Evolutionary conservation across 805 yeast species (phyloP), one percentile per base, ranked within the genome.

Genomic region (Saturnispora ahearnii): DNA sequence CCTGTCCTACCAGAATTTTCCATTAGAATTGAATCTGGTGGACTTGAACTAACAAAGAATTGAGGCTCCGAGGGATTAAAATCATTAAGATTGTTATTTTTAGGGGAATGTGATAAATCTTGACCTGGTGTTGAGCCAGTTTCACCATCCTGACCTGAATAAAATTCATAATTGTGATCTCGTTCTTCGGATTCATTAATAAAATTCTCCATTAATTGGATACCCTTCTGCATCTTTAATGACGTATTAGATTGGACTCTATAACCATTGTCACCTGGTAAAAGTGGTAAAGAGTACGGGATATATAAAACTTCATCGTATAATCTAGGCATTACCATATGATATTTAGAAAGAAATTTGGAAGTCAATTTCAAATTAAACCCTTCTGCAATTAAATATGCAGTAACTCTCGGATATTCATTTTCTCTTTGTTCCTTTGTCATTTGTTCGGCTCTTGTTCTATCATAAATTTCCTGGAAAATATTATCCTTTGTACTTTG

Each of bases 31-130:
- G 59, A 68, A 57, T 63, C 63, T 3, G 67, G 53, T 5, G 68
- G 67, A 51, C 68, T 65, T n/a, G 52, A 42, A 33, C 63, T 59
- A 5, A 90, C 83, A 66, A 89, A 89, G 60, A 77, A 87, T 60
- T 89, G 96, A 0, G 97, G 97, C 61, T 89, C 97, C 13, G 89
- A 80, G 0, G 97, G 96, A 63, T 89, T 88, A 63, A 87, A 87
- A n/a, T 82, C 81, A 46, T 67, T 62, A 15, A 29, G 24, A 43
- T 55, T 61, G 28, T 68, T 36, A 26, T 41, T 41, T 12, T 50
- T 49, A 12, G 53, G 48, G 3, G 49, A 44, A 12, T 40, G 29
- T 15, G 57, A 42, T 26, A 43, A 9, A 7, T 26, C 44, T 42
- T 70, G 73, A 49, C 50, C 9, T 10, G 47, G 47, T 11, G 24